Conservation (phyloP, 495 filamentous ascomycete genomes). For the Penicillium dipodomyicola region DNA sequence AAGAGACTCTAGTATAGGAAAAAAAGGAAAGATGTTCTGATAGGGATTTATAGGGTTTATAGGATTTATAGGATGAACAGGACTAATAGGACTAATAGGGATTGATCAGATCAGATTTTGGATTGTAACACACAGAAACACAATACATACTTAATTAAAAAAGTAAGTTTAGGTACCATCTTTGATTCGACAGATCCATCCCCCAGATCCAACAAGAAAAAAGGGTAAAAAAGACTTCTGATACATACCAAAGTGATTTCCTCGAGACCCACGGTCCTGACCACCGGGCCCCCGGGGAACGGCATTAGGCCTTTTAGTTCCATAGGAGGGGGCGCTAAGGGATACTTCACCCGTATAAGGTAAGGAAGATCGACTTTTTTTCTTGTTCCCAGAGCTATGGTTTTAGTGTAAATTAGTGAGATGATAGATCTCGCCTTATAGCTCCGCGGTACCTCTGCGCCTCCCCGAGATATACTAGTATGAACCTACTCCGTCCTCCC, state of each 20-base stretch:
- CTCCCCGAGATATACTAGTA: slow-evolving; percentile 14
- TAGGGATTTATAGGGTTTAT: no score
- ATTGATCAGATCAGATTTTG: neutral
- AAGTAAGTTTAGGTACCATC: no score
- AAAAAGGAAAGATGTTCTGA: no score
- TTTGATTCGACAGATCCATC: slow-evolving; percentile 22
- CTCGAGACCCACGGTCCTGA: slow-evolving; percentile 34
- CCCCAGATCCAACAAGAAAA: slow-evolving; percentile 19
- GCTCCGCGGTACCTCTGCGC: slow-evolving; percentile 18
- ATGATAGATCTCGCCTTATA: slow-evolving; percentile 45
- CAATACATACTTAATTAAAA: neutral
- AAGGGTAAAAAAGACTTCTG: neutral
- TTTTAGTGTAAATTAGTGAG: slow-evolving; percentile 44
- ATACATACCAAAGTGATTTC: slow-evolving; percentile 15
- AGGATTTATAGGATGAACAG: no score
- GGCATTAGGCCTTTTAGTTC: slow-evolving; percentile 27
- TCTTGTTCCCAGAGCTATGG: slow-evolving; percentile 35
- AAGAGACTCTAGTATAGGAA: no score
- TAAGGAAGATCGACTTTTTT: slow-evolving; percentile 35
- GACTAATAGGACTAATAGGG: no score
- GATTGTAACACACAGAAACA: neutral
- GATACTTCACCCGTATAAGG: slow-evolving; percentile 26
- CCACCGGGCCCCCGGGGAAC: slow-evolving; percentile 43
- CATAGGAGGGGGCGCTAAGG: slow-evolving; percentile 34
- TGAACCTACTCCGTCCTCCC: no score